These are phyloP conservation scores for Pythium chondricola DNA, from an alignment of 352 stramenopile genomes.

Conservation along the genomic window DNA sequence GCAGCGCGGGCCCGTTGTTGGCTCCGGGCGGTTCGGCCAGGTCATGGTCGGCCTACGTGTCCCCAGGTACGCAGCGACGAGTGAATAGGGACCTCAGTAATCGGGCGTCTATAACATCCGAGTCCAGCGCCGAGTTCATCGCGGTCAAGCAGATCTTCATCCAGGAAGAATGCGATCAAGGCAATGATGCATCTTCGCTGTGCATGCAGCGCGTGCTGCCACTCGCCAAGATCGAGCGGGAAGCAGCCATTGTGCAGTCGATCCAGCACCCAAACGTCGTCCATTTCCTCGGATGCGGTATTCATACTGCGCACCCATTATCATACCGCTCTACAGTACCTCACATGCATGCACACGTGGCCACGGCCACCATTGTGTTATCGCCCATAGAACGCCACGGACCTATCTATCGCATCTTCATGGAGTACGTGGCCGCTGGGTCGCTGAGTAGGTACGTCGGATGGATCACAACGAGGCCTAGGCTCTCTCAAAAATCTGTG, in stretches of 20 bases:
- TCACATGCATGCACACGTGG: too few relatives aligned
- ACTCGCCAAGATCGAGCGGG: conserved; percentile 51
- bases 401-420: conserved; percentile 64
- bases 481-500: too few relatives aligned
- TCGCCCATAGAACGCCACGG: conserved; percentile 52
- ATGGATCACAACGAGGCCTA: too few relatives aligned
- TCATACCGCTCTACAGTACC: too few relatives aligned
- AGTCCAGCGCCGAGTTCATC: conserved; percentile 75
- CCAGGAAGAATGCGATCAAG: conserved; percentile 61
- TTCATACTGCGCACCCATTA: too few relatives aligned
- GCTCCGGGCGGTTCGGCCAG: conserved; percentile 62
- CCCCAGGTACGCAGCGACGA: conserved; percentile 30
- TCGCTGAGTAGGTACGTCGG: conserved; percentile 54
- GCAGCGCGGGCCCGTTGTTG: conserved; percentile 59
- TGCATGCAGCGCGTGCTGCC: conserved; percentile 47
- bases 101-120: not conserved
- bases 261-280: conserved; percentile 63
- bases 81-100: not conserved
- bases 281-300: conserved; percentile 50
- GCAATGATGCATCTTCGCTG: conserved; percentile 59
- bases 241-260: conserved; percentile 36
- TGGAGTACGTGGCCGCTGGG: conserved; percentile 82
- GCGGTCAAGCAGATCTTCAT: conserved; percentile 87
- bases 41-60: conserved; percentile 64
- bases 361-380: too few relatives aligned